Percentiles rank a stretch among this genome's conserved stretches.
These are phyloP conservation scores for Jimgerdemannia lactiflua DNA, from an alignment of 192 early-diverging fungal species.

Conservation along the genomic window DNA sequence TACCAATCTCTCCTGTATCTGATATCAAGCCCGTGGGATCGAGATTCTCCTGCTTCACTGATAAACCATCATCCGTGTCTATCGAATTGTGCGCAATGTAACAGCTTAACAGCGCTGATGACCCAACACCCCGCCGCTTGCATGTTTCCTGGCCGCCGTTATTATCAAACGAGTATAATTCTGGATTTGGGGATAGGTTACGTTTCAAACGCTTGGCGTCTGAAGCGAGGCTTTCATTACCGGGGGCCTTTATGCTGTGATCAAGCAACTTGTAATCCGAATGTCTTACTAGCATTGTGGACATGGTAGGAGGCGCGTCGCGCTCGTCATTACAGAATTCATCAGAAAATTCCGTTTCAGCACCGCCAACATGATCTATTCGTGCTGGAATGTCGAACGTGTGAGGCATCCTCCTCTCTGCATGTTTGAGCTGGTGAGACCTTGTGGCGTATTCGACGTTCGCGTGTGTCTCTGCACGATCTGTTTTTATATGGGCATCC, in stretches of 20 bases:
- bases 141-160: background rate
- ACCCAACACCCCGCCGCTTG: background rate
- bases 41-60: background rate
- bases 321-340: too few species aligned
- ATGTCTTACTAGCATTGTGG: background rate
- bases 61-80: background rate
- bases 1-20: background rate
- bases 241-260: background rate
- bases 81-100: background rate
- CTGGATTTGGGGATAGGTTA: background rate
- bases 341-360: too few species aligned
- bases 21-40: background rate
- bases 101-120: background rate
- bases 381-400: too few species aligned
- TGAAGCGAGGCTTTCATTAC: background rate
- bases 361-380: too few species aligned
- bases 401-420: too few species aligned
- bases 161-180: background rate
- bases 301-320: background rate
- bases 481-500: too few species aligned
- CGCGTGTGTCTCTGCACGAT: too few species aligned
- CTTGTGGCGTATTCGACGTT: too few species aligned
- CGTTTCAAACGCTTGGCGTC: background rate
- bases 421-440: too few species aligned
- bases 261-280: background rate